Evolutionary conservation across 495 filamentous ascomycete species (phyloP), one percentile per base, ranked within the genome.

Genomic region (Lasiosphaeria hispida): DNA sequence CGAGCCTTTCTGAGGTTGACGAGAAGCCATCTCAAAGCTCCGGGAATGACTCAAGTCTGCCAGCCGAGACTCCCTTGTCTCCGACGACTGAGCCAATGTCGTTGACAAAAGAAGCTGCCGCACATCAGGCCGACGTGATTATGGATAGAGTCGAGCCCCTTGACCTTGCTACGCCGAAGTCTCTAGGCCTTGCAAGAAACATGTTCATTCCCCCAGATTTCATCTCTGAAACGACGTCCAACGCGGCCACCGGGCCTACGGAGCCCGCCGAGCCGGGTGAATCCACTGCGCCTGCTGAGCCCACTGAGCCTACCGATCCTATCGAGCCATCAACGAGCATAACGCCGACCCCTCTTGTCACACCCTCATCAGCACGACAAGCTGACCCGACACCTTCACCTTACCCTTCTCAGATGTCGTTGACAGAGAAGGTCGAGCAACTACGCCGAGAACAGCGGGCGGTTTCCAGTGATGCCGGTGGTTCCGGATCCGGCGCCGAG

Each of bases 121-220:
- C 43, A 13, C 23, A 30, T 30, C 36, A 63, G 45, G 58, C 63
- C n/a, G 67, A 63, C 10, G 50, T 59, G 56, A 43, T 68, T 50
- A 50, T 76, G 33, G 80, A 87, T 35, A 81, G 84, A 62, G 79
- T 89, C 19, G 81, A 83, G 19, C 85, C 89, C 61, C 75, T 91
- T 2, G 89, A 93, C 64, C 79, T 92, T 39, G 88, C 87, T n/a
- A 75, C 86, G 10, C 72, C 85, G 17, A 61, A 55, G 10, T 67
- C 72, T 4, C 64, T 72, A 5, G 47, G 48, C 6, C 49, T 43
- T 47, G 55, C 43, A 42, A 60, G 48, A 58, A 55, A 17, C 18
- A 36, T 17, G 30, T 37, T 42, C 48, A 18, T 69, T 23, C 10
- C 59, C 11, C 33, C 69, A 36, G 59, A 61, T 18, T 10, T 43